Base-by-base conservation (phyloP, 2,329 filamentous ascomycete species). In the Fusarium nelsonii region DNA sequence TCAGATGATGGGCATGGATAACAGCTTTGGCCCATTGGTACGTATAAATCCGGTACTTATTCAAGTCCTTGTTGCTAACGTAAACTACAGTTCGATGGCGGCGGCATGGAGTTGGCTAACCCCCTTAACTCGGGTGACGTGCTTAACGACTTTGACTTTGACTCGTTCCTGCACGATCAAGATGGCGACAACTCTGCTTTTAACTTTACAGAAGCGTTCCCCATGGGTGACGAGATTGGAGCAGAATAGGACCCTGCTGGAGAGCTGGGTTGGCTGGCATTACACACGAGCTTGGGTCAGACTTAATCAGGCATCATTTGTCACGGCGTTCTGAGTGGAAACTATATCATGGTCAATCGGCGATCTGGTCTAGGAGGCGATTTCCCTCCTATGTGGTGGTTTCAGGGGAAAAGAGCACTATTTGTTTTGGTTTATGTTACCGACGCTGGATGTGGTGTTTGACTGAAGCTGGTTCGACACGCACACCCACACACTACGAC, bases 91-190 rank as follows among this genome's bases (percentile, higher is more conserved):
- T 80, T 80, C 75, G 82, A 84, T 59, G 75, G 74, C 57, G 75
- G 73, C 44, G 53, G 70, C 40, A 83, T 90, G 78, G 86, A 86
- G 58, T 86, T 88, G 75, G 82, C 84, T 56, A 87, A 88, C 67
- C 85, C 87, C 3, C 76, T 85, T 28, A 81, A 82, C 63, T 82
- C 83, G 8, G 79, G 79, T 55, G 85, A 90, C 73, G 88, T 90
- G 36, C 81, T 91, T 48, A 88, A 87, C 71, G 88, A 90, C 68
- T 91, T 91, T 72, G 89, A 91, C 66, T 83, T 91, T 70, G 89
- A 91, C 76, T 90, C 88, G 3, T 91, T 91, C 81, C 80, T 91
- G 9, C 87, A 91, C 67, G 83, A 85, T 62, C 81, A 83, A 63
- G 84, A 85, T 46, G 81, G 78, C 34, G 84, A 83, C 40, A 80